Evolutionary conservation across 2,329 filamentous ascomycete species (phyloP).

Genomic region (Onygenales sp.): DNA sequence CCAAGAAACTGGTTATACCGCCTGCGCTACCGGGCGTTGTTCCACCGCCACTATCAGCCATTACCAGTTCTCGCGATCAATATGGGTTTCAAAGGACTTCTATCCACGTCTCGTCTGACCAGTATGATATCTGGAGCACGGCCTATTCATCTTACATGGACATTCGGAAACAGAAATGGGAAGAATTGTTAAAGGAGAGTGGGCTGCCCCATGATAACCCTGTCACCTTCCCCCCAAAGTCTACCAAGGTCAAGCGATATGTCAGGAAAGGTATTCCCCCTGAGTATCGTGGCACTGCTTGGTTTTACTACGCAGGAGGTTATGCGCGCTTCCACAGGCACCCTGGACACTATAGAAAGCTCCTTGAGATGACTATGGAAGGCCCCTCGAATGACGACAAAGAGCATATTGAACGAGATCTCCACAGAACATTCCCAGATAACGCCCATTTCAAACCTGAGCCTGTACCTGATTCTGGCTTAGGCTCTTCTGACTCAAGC

Average conservation of each 20-base stretch:
- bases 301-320: constrained; percentile 93
- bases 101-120: constrained; percentile 63
- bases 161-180: constrained; percentile 73
- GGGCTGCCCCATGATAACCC: constrained; percentile 63
- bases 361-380: constrained; percentile 58
- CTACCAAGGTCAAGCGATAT: constrained; percentile 78
- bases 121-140: constrained; percentile 75
- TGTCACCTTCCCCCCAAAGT: constrained; percentile 67
- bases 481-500: constrained; percentile 6
- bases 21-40: constrained; percentile 26
- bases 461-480: constrained; percentile 21
- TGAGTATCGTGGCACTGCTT: constrained; percentile 88
- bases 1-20: constrained; percentile 5
- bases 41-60: constrained; percentile 26
- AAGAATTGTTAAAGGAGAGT: constrained; percentile 63
- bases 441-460: constrained; percentile 80
- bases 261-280: constrained; percentile 89
- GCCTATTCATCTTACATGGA: constrained; percentile 67
- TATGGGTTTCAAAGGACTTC: constrained; percentile 90
- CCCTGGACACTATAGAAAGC: constrained; percentile 63
- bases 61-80: constrained; percentile 52
- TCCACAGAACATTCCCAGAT: constrained; percentile 90
- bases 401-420: constrained; percentile 86
- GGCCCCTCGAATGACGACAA: constrained; percentile 61
- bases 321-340: constrained; percentile 69